Evolutionary conservation across 768 basidiomycete species (phyloP).

Genomic region (Kwoniella botswanensis): DNA sequence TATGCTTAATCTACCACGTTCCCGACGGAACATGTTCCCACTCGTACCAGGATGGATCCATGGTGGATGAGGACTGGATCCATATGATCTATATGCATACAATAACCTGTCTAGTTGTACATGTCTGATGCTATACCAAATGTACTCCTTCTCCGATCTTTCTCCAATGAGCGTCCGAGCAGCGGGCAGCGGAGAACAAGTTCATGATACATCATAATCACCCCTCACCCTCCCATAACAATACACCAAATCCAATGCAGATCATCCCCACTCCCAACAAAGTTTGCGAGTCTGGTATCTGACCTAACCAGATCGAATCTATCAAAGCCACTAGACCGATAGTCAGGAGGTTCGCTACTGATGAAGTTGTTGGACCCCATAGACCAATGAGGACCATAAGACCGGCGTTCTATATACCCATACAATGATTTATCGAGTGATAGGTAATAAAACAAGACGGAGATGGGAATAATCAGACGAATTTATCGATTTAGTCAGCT

Average conservation of each 20-base stretch:
- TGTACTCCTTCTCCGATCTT: neutral
- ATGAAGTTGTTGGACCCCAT: constrained; percentile 86
- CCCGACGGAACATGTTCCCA: neutral
- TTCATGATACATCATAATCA: neutral
- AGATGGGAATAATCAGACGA: too few relatives aligned
- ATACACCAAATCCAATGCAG: constrained; percentile 77
- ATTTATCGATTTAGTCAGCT: too few relatives aligned
- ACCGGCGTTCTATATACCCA: constrained; percentile 66
- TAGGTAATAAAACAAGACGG: neutral
- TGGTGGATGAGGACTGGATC: too few relatives aligned
- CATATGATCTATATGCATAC: neutral
- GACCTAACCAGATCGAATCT: constrained; percentile 73
- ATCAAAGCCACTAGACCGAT: constrained; percentile 84
- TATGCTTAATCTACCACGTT: neutral
- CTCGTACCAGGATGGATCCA: too few relatives aligned
- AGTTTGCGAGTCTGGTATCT: constrained; percentile 72
- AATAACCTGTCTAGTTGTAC: too few relatives aligned
- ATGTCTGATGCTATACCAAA: neutral
- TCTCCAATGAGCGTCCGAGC: neutral
- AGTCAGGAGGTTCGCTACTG: constrained; percentile 91
- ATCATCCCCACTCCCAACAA: constrained; percentile 78
- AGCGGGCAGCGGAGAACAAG: neutral
- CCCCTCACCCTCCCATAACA: constrained; percentile 60
- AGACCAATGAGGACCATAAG: constrained; percentile 84
- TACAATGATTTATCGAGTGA: neutral